Conservation (phyloP, 805 yeast species). For the Tetrapisispora pingtungensis region DNA sequence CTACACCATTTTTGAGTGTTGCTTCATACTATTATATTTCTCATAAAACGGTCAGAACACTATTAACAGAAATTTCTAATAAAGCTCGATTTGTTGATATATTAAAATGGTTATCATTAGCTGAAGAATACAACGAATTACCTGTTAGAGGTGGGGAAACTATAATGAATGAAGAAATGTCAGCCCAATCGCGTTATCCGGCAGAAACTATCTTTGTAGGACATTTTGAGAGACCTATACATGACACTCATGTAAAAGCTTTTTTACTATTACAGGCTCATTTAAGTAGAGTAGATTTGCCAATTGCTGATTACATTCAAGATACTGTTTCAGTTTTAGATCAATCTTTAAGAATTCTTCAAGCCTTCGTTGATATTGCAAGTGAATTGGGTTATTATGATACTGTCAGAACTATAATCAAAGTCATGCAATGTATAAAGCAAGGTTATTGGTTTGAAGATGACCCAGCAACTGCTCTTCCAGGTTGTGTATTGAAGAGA, state of each 20-base stretch:
- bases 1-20: slow-evolving; percentile 78
- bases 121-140: slow-evolving; percentile 75
- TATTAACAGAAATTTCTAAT: slow-evolving; percentile 43
- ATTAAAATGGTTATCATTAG: slow-evolving; percentile 37
- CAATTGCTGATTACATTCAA: slow-evolving; percentile 90
- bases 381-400: slow-evolving; percentile 68
- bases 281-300: slow-evolving; percentile 68
- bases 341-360: slow-evolving; percentile 86
- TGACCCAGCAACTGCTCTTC: slow-evolving; percentile 43
- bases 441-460: slow-evolving; percentile 84
- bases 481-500: slow-evolving; percentile 33
- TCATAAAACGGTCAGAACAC: slow-evolving; percentile 71
- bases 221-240: slow-evolving; percentile 52
- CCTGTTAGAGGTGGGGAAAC: slow-evolving; percentile 92
- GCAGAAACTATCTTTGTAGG: slow-evolving; percentile 50
- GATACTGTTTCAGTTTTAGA: slow-evolving; percentile 90
- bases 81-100: slow-evolving; percentile 36
- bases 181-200: slow-evolving; percentile 59
- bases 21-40: slow-evolving; percentile 89
- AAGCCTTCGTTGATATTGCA: slow-evolving; percentile 84
- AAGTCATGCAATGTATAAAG: slow-evolving; percentile 75
- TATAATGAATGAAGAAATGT: slow-evolving; percentile 72
- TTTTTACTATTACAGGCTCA: slow-evolving; percentile 79
- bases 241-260: slow-evolving; percentile 78
- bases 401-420: slow-evolving; percentile 52